Evolutionary conservation across 441 rosid species (phyloP).

Genomic region (Codiaeum variegatum): DNA sequence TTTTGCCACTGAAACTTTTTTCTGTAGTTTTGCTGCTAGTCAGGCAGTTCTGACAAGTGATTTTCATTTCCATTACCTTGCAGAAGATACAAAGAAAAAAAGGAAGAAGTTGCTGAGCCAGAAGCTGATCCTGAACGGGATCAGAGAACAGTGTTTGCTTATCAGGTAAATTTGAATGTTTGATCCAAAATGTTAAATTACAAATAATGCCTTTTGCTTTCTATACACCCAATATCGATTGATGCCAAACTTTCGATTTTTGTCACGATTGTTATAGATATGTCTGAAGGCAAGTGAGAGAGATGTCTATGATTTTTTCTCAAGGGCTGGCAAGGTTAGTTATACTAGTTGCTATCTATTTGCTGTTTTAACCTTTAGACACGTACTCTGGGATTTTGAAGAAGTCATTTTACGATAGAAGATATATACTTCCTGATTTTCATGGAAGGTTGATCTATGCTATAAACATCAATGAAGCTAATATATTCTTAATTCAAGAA

Average conservation of each 20-base stretch:
- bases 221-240: not conserved
- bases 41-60: conserved; percentile 10
- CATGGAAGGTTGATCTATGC: not conserved
- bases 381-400: not conserved
- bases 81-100: conserved; percentile 81
- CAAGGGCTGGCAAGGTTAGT: conserved; percentile 96
- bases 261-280: conserved; percentile 46
- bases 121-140: conserved; percentile 98
- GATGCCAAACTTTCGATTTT: conserved; percentile 13
- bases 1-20: not conserved
- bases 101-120: conserved; percentile 70
- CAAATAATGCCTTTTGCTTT: not conserved
- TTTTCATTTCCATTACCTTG: conserved; percentile 30
- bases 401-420: not conserved
- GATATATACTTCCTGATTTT: not conserved
- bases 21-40: not conserved
- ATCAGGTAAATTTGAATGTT: conserved; percentile 54
- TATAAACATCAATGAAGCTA: not conserved
- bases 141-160: conserved; percentile 97
- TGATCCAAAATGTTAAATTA: not conserved
- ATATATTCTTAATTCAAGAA: not conserved
- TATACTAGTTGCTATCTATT: conserved; percentile 1
- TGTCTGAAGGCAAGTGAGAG: conserved; percentile 92
- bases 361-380: not conserved
- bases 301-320: conserved; percentile 91